phyloP scores from a whole-genome alignment of 2,329 filamentous ascomycete genomes.

The Calonectria multiphialidica region DNA sequence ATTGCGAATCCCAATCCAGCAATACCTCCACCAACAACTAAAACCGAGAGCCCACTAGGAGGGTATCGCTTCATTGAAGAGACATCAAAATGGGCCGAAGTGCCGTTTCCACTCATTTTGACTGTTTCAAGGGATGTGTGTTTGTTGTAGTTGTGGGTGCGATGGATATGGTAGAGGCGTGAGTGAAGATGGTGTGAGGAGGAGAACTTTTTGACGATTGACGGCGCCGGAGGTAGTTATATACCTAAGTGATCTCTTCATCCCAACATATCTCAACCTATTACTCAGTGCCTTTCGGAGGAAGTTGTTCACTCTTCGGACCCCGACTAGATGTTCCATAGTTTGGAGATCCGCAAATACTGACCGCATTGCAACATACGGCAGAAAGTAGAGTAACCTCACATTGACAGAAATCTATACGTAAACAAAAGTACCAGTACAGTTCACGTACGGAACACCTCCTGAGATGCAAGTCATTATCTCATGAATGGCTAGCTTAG shows the following conservation, averaged over 20 bases:
- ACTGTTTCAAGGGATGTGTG: not conserved
- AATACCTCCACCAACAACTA: not conserved
- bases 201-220: not conserved
- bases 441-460: not conserved
- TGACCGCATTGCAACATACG: not conserved
- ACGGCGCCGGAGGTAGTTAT: not conserved
- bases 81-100: not conserved
- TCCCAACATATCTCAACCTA: not conserved
- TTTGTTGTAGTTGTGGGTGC: not conserved
- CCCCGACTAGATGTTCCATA: not conserved
- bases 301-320: not conserved
- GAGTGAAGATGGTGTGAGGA: not conserved
- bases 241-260: not conserved
- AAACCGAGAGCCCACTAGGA: not conserved
- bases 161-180: too few relatives aligned
- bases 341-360: not conserved
- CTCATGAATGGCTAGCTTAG: not conserved
- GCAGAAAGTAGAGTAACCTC: not conserved
- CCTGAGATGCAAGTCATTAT: not conserved
- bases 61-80: not conserved
- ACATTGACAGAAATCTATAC: not conserved
- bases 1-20: not conserved
- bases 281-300: not conserved
- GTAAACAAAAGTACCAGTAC: not conserved
- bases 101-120: not conserved